phyloP scores from a whole-genome alignment of 2,329 filamentous ascomycete genomes.

The Ambrosiella cleistominuta region DNA sequence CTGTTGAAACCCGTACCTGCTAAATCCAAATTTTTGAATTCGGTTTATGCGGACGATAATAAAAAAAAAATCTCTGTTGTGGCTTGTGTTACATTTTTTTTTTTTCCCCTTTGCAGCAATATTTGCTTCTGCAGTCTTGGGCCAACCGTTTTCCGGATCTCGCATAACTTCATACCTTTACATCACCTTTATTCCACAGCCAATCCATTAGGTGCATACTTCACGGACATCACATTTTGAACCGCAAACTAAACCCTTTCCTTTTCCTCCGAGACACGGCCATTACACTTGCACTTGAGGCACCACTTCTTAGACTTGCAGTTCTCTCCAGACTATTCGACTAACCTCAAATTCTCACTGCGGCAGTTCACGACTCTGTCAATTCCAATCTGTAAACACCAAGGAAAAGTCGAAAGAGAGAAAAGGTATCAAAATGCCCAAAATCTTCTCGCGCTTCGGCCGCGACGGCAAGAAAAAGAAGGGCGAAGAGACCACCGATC shows the following conservation, averaged over 20 bases:
- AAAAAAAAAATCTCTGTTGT: not conserved
- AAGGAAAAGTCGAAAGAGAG: not conserved
- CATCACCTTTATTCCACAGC: not conserved
- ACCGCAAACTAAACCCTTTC: not conserved
- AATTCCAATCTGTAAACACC: not conserved
- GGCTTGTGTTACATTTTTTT: not conserved
- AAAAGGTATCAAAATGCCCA: conserved; percentile 30
- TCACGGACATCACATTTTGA: not conserved
- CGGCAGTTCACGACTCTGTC: not conserved
- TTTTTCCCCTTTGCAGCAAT: not conserved
- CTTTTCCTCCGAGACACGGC: not conserved
- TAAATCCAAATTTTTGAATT: not conserved
- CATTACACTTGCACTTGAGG: not conserved
- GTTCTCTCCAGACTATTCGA: not conserved
- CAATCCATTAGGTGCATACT: not conserved
- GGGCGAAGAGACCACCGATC: conserved; percentile 29
- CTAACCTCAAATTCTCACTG: not conserved
- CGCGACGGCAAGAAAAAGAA: conserved; percentile 61
- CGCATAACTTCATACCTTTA: not conserved
- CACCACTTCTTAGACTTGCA: not conserved
- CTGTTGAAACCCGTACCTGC: not conserved
- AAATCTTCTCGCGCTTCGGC: conserved; percentile 46
- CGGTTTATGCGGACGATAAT: not conserved
- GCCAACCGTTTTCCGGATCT: not conserved
- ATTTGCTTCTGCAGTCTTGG: not conserved